Evolutionary conservation across 2,329 filamentous ascomycete species (phyloP), one percentile per base, ranked within the genome.

Genomic region (Venturia aucupariae): DNA sequence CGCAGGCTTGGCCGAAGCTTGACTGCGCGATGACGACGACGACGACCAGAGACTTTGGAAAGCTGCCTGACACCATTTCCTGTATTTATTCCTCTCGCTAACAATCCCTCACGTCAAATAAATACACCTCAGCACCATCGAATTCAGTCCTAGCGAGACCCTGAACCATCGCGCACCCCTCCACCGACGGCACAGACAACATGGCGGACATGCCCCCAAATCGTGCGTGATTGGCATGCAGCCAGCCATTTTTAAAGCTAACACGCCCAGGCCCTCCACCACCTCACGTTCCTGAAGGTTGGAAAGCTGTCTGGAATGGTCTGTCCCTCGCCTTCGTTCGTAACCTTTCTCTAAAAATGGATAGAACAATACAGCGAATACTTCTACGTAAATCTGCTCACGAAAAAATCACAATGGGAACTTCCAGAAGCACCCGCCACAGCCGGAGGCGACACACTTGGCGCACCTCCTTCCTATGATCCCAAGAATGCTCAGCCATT

Each of bases 321-420:
- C 4, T 27, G 24, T 41, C 38, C 38, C 15, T 27, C 38, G 5
- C 38, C 1, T 6, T 42, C 15, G 19, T 11, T 35, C 30, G 4
- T 11, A 38, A 61, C 7, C 27, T 42, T n/a, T 38, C 51, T 44
- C 27, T 48, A 42, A 60, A 15, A 38, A n/a, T n/a, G 6, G 17
- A 17, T 22, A 72, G 86, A 89, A 0, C 86, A 94, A 72, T 96
- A 96, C 79, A 88, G 88, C 71, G 88, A 94, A 82, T 96, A 90
- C 87, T 96, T 94, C 83, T 97, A 90, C 78, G 89, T 96, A 66
- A 94, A 97, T 78, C 84, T 89, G 67, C 84, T 87, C 75, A 96
- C 92, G 68, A 94, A 94, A 72, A 83, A 89, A 73, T 96, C 92
- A 5, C 89, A 93, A 82, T 97, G 92, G 92, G 89, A 96, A 4